Percentiles rank a stretch among this genome's conserved stretches.
Conservation (phyloP, 2,329 filamentous ascomycete species). For the Rugonectria rugulosa region DNA sequence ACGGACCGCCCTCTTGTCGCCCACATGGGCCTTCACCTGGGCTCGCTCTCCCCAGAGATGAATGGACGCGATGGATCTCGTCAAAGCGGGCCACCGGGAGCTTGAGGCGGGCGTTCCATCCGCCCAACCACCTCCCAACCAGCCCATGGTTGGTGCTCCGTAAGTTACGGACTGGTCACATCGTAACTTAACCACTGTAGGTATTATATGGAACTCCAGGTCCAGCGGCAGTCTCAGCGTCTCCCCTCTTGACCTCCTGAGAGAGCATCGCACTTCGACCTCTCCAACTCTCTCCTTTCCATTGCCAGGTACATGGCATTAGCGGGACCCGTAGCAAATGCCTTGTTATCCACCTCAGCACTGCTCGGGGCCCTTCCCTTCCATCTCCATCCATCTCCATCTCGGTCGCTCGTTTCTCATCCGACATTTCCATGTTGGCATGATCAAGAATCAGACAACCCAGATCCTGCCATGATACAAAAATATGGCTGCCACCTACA, state of each 20-base stretch:
- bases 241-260: neutral
- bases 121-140: too few species aligned
- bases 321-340: neutral
- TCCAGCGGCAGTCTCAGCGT: constrained; percentile 24
- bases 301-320: neutral
- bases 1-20: too few species aligned
- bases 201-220: neutral
- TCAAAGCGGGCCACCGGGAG: constrained; percentile 14
- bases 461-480: neutral
- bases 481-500: neutral
- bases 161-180: too few species aligned
- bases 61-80: neutral
- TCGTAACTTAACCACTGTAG: too few species aligned
- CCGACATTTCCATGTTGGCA: neutral
- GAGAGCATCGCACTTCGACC: too few species aligned
- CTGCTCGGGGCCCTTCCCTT: too few species aligned
- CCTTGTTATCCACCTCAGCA: neutral
- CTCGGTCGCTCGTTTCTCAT: neutral
- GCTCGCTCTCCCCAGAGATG: neutral
- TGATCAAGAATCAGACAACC: constrained; percentile 3
- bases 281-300: neutral
- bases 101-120: constrained; percentile 16
- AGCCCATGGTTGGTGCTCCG: too few species aligned
- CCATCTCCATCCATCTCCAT: neutral
- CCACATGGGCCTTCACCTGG: too few species aligned